These are phyloP conservation scores for Hymenoscyphus fraxineus DNA, from an alignment of 2,329 filamentous ascomycete species.

Conservation along the genomic window DNA sequence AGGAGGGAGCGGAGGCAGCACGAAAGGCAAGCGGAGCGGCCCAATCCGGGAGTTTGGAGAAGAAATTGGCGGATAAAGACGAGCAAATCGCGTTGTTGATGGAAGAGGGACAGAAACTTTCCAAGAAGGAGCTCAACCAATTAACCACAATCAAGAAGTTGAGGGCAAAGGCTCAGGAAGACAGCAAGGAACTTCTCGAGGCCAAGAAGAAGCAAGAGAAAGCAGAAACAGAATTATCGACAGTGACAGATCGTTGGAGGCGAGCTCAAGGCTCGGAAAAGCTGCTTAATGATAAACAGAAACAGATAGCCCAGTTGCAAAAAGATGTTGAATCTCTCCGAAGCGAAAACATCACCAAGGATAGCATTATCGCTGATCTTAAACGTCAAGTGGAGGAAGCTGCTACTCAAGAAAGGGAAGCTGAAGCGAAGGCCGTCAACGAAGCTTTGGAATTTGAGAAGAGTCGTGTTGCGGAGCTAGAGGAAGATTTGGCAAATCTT, in stretches of 20 bases:
- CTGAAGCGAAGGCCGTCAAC: conserved; percentile 62
- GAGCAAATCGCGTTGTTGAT: conserved; percentile 85
- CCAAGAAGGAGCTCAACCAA: conserved; percentile 81
- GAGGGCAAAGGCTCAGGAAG: conserved; percentile 59
- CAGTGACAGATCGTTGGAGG: conserved; percentile 45
- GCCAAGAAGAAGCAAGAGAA: conserved; percentile 58
- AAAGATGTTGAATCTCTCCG: conserved; percentile 59
- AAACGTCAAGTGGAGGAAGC: conserved; percentile 67
- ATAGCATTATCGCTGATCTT: conserved; percentile 63
- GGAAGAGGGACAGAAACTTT: conserved; percentile 87
- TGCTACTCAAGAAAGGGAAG: conserved; percentile 60
- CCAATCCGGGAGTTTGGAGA: conserved; percentile 63
- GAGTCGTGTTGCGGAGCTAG: conserved; percentile 50
- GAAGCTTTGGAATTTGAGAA: conserved; percentile 66
- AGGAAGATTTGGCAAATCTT: conserved; percentile 59
- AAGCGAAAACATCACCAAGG: conserved; percentile 60
- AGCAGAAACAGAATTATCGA: conserved; percentile 47
- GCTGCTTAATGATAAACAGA: conserved; percentile 49
- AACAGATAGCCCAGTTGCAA: conserved; percentile 46
- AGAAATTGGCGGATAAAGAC: conserved; percentile 83
- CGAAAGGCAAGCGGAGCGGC: conserved; percentile 63
- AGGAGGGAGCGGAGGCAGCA: conserved; percentile 72
- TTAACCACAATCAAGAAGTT: conserved; percentile 80
- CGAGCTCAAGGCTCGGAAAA: conserved; percentile 55
- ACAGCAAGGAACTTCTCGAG: conserved; percentile 61